Conservation (phyloP, 257 asterid species). For the Petrea volubilis region DNA sequence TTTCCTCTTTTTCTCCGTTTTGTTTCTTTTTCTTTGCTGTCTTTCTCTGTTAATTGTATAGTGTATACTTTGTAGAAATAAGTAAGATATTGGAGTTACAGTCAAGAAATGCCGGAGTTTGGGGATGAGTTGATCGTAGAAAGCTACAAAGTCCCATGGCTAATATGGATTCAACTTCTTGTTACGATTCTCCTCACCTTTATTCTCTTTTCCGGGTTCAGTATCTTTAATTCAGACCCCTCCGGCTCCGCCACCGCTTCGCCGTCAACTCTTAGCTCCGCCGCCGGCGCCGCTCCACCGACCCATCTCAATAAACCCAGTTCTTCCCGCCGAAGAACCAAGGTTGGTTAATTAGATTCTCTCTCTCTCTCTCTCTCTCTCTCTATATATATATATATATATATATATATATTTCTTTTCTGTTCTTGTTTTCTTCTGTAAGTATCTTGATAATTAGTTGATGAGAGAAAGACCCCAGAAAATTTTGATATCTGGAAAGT, state of each 20-base stretch:
- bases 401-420: neutral
- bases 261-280: conserved; percentile 14
- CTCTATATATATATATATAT: no score
- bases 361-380: neutral
- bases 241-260: conserved; percentile 37
- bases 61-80: neutral
- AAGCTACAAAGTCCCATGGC: conserved; percentile 66
- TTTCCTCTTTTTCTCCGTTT: neutral
- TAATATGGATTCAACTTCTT: conserved; percentile 73
- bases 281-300: conserved; percentile 23
- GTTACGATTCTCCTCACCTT: conserved; percentile 63
- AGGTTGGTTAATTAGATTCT: conserved; percentile 27
- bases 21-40: neutral
- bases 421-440: neutral
- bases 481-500: neutral
- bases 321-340: conserved; percentile 36
- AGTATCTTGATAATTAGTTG: neutral
- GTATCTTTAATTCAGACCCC: conserved; percentile 42
- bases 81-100: neutral
- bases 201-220: conserved; percentile 58
- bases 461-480: neutral
- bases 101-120: conserved; percentile 50
- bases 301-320: conserved; percentile 29
- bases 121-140: conserved; percentile 67
- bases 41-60: neutral